Percentiles rank a stretch among this genome's conserved stretches.
Evolutionary conservation across 345 rosid species (phyloP).

Genomic region (Populus euphratica): DNA sequence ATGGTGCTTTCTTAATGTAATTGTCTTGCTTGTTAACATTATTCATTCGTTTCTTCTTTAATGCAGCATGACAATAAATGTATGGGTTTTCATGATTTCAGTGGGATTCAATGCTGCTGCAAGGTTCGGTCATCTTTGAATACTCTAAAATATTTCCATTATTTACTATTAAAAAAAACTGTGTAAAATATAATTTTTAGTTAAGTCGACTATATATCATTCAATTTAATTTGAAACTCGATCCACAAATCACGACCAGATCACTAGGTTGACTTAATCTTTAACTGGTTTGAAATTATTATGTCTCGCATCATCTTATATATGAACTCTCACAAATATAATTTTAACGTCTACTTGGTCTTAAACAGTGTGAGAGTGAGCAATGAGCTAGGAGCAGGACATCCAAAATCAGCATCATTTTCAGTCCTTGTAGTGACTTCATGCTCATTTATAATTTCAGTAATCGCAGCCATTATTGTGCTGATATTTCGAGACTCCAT

Average conservation of each 20-base stretch:
- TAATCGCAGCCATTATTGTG: conserved; percentile 41
- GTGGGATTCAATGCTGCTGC: conserved; percentile 29
- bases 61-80: conserved; percentile 21
- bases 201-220: no score
- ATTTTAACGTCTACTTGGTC: no score
- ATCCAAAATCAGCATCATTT: conserved; percentile 61
- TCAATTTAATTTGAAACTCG: no score
- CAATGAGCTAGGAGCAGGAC: conserved; percentile 70
- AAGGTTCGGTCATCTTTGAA: background rate
- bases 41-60: background rate
- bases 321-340: no score
- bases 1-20: no score
- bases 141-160: background rate
- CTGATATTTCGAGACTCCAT: conserved; percentile 43
- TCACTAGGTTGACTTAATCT: no score
- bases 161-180: no score
- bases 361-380: conserved; percentile 56
- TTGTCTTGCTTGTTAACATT: background rate
- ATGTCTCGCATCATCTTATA: no score
- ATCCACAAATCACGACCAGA: no score
- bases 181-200: no score
- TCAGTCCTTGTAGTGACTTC: conserved; percentile 37
- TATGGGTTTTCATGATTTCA: conserved; percentile 23
- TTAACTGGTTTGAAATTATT: no score
- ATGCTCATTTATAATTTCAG: conserved; percentile 41